Base-by-base conservation (phyloP, 106 monocot genomes). In the Dendrobium nobile region DNA sequence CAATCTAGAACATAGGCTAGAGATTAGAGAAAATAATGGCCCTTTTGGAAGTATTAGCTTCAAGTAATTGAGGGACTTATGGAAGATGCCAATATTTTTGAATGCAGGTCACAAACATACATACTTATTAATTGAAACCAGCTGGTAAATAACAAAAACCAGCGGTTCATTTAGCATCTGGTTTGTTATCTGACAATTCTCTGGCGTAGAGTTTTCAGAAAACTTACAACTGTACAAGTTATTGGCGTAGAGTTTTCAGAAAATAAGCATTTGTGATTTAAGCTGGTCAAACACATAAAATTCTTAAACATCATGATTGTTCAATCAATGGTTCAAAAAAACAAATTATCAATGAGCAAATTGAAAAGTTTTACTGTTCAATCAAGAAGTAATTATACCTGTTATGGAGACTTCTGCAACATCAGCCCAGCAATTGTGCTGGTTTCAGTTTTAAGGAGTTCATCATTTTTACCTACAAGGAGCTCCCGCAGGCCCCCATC, bases 341-440 rank as follows among this genome's bases (percentile, higher is more conserved):
- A 24, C 6, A 0, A 67, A 67, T 67, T 27, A 67, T 67, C 7
- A 67, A 4, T 18, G 58, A 67, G 67, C 10, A 68, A 31, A 68
- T 31, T 15, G 68, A 28, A 26, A 68, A 68, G 31, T 11, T 15
- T 68, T 31, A 68, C 31, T 31, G 31, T 2, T 68, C 68, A 31
- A 68, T 31, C 26, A 31, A 20, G 26, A 56, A 77, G 11, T n/a
- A 16, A 42, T 26, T 18, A 19, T 84, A 98, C 98, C 92, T 99
- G 92, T 72, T 72, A 95, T 84, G 86, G 91, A 95, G 72, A 93
- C 95, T 90, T 95, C 91, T 44, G 95, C 98, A 88, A 99, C 98
- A 93, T 99, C 98, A 47, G 89, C 86, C 77, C 91, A 40, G 93
- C 81, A 79, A 99, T 93, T 28, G 95, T 93, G 87, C 87, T 89